Conservation (phyloP, 371 early-diverging fungal species). For the Apophysomyces ossiformis region DNA sequence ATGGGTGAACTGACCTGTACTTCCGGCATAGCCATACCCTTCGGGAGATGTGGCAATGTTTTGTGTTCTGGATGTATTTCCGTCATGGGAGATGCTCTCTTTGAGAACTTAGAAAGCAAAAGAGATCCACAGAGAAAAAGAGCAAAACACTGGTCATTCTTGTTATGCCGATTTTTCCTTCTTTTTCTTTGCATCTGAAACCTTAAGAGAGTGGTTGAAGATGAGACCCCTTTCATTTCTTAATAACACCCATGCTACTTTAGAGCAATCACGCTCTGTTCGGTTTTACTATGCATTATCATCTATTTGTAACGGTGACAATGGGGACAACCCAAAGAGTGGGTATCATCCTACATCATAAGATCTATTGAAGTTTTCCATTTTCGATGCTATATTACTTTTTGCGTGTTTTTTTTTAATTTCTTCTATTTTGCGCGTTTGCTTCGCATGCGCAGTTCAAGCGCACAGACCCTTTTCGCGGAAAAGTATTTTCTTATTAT, state of each 20-base stretch:
- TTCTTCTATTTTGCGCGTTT: no score
- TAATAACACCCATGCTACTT: not conserved
- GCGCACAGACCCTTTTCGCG: not conserved
- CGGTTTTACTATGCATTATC: no score
- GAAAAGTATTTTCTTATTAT: not conserved
- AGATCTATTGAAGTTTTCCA: not conserved
- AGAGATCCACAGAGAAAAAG: not conserved
- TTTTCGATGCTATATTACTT: not conserved
- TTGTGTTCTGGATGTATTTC: slow-evolving; percentile 16
- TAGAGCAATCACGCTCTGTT: not conserved
- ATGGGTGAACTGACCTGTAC: slow-evolving; percentile 13
- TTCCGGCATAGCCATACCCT: slow-evolving; percentile 34
- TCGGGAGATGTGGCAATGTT: slow-evolving; percentile 44
- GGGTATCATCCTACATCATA: no score
- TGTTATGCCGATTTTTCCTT: not conserved
- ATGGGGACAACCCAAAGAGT: no score
- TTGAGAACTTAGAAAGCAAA: no score
- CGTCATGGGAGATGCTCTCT: not conserved
- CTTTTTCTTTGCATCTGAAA: not conserved
- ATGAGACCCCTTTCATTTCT: slow-evolving; percentile 9
- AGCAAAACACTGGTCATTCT: not conserved
- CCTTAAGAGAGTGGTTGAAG: not conserved
- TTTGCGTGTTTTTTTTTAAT: no score
- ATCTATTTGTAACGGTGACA: no score
- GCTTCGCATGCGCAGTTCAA: not conserved